Conservation (phyloP, 2,329 filamentous ascomycete species). For the Xylaria sp. region DNA sequence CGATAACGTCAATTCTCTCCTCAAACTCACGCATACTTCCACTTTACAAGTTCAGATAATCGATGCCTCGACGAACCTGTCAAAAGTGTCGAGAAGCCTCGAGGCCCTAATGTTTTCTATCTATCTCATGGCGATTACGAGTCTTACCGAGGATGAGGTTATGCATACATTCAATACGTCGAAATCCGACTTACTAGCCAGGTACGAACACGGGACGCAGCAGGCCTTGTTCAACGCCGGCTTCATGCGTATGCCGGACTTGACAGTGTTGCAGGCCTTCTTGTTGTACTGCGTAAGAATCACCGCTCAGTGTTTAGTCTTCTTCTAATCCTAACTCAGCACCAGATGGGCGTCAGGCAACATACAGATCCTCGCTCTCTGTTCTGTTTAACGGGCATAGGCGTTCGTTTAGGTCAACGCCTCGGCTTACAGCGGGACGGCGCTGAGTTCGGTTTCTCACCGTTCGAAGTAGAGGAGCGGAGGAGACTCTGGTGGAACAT, state of each 20-base stretch:
- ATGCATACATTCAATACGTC: constrained; percentile 47
- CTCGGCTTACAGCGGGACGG: constrained; percentile 65
- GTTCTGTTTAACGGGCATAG: constrained; percentile 58
- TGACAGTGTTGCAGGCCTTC: constrained; percentile 62
- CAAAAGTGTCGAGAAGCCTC: constrained; percentile 49
- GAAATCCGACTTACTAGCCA: constrained; percentile 45
- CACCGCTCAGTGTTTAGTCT: neutral
- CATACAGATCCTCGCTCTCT: constrained; percentile 56
- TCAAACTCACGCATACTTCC: constrained; percentile 63
- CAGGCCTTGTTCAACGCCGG: constrained; percentile 61
- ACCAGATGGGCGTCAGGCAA: constrained; percentile 51
- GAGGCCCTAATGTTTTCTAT: constrained; percentile 66
- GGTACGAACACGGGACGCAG: constrained; percentile 54
- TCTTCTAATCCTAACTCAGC: constrained; percentile 27
- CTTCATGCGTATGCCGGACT: constrained; percentile 61
- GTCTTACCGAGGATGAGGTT: constrained; percentile 51
- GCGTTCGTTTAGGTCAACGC: constrained; percentile 61
- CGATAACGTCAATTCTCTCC: constrained; percentile 62
- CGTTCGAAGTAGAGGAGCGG: constrained; percentile 64
- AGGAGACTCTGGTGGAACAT: constrained; percentile 70
- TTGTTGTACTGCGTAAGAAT: constrained; percentile 56
- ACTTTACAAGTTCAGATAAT: constrained; percentile 61
- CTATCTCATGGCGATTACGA: constrained; percentile 54
- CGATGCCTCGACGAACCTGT: constrained; percentile 52
- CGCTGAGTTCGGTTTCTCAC: constrained; percentile 43